Evolutionary conservation across 257 asterid species (phyloP), one percentile per base, ranked within the genome.

Genomic region (Solanum sejunctum): DNA sequence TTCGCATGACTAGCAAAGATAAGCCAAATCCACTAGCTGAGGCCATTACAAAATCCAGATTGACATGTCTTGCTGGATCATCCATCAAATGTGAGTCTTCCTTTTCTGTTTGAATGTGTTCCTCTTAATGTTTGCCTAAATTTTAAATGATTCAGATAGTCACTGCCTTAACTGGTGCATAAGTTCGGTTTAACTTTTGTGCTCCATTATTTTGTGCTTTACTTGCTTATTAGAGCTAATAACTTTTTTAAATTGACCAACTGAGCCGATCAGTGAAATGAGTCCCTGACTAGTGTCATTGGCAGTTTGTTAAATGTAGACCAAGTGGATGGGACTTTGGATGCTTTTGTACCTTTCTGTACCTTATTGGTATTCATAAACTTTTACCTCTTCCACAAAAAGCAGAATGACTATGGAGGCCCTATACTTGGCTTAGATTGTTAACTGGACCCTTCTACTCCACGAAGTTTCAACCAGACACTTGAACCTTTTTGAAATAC

Each of bases 1-100:
- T 91, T 90, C 94, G 99, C 20, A 92, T 90, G 95, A 89, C 88
- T 64, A 79, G 28, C 57, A 87, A 87, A 57, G 93, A 87, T 73
- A 88, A 88, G 88, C 82, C 95, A 36, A 89, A 43, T 66, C 99
- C 98, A 26, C 49, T 95, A 64, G 85, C 93, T 28, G 97, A 93
- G 90, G 89, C 89, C 84, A 89, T 95, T 85, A 96, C 98, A 61
- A 95, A 88, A 88, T 96, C 99, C 86, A 91, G 99, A 89, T 89
- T 96, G 39, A 96, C 99, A 80, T 96, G 99, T 89, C 98, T 96
- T 79, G 97, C 98, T 69, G 99, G 99, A 83, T 96, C 99, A 32
- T 91, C 98, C 7, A 78, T 90, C 84, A 90, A 87, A 91, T 84
- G 98, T 95, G 88, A 93, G 99, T 75, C 57, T 63, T 45, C 61